Percentiles rank a stretch among this genome's conserved stretches.
Conservation (phyloP, 345 rosid species). For the Gossypium mustelinum region DNA sequence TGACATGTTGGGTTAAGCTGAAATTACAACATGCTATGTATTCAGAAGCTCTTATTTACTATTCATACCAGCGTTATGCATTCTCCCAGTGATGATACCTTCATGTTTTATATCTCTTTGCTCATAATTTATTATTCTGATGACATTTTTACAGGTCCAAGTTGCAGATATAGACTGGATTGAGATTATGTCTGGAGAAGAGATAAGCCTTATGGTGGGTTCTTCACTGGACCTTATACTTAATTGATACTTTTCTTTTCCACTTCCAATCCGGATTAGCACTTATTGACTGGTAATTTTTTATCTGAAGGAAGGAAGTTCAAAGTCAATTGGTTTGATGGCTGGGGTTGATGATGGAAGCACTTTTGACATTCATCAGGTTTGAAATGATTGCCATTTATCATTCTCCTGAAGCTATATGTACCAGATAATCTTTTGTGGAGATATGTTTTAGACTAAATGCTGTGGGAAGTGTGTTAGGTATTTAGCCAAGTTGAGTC, state of each 20-base stretch:
- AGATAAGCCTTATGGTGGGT: conserved; percentile 80
- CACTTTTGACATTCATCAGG: conserved; percentile 79
- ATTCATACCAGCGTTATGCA: not conserved
- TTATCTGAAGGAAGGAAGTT: conserved; percentile 68
- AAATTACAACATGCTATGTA: not conserved
- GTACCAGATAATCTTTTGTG: conserved; percentile 10
- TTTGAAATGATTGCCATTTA: conserved; percentile 25
- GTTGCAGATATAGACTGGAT: conserved; percentile 95
- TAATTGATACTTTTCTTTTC: not conserved
- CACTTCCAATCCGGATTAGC: not conserved
- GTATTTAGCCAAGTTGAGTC: not conserved
- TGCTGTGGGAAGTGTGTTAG: not conserved
- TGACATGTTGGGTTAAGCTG: not conserved
- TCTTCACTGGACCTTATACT: conserved; percentile 15
- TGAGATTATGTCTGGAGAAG: conserved; percentile 66
- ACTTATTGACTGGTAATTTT: conserved; percentile 18
- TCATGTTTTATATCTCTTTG: not conserved
- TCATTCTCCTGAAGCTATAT: conserved; percentile 9
- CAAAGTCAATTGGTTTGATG: conserved; percentile 48
- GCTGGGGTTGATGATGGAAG: conserved; percentile 70
- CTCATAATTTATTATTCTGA: conserved; percentile 18
- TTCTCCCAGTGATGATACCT: conserved; percentile 9
- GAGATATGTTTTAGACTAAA: conserved; percentile 7
- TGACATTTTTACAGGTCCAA: conserved; percentile 55
- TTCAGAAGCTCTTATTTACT: conserved; percentile 8